Base-by-base conservation (phyloP, 148 eudicot genomes). In the Chenopodium album region DNA sequence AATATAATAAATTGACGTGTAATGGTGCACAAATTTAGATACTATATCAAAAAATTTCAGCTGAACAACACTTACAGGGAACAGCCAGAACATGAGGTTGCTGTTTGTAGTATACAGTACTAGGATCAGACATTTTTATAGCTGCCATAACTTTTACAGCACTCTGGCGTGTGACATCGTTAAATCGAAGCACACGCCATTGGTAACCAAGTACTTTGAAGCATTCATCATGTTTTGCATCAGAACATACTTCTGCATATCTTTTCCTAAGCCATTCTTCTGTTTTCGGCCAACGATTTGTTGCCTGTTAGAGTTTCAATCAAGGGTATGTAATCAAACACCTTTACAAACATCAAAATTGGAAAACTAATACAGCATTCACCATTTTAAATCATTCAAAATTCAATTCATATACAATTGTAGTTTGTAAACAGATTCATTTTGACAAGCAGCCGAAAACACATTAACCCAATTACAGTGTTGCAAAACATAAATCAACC, bases 141-240 rank as follows among this genome's bases (percentile, higher is more conserved):
- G 94, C 91, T 82, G 89, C 94, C 97, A 95, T 80, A 71, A 95
- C 84, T 90, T 95, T 95, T 52, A 87, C 99, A 1, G 94, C 86
- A 84, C 99, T 95, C 86, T 95, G 94, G 17, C 98, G 97, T 62
- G 99, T 95, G 65, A 79, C 73, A 76, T 88, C 97, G 88, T 93
- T 94, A 82, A 95, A 95, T 47, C 94, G 99, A 80, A 95, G 97
- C 66, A 91, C 89, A 44, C 98, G 94, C 99, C 99, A 95, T 74
- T 93, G 94, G 76, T 92, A 95, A 77, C 97, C 99, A 79, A 90
- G 86, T 77, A 95, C 78, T 81, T 87, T 87, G 60, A 95, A 90
- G 41, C 79, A 72, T 54, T 77, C 87, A 56, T 76, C 80, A 23
- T 76, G 80, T 70, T 83, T 82, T 54, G 64, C 29, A 71, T 82